A percentile compares a stretch with the other conserved stretches of the same genome.
Conservation (phyloP, 2,329 filamentous ascomycete genomes). For the Beauveria scarabaeidicola region DNA sequence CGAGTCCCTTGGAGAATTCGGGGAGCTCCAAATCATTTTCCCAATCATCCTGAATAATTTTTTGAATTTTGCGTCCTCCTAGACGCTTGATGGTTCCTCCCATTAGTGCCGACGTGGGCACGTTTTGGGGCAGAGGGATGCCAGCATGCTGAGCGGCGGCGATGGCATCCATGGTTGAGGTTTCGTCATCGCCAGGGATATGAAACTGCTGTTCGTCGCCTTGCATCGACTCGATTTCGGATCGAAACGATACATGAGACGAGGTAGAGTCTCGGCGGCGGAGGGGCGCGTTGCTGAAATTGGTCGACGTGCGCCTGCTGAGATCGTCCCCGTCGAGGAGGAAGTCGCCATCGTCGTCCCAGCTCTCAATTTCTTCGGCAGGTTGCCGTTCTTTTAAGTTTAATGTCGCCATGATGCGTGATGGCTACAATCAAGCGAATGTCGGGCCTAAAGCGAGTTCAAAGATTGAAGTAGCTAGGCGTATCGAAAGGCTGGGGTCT, state of each 20-base stretch:
- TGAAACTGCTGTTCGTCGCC: constrained; percentile 83
- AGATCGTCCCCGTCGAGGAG: constrained; percentile 61
- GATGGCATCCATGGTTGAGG: constrained; percentile 76
- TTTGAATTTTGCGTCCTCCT: constrained; percentile 64
- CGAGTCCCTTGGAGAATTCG: constrained; percentile 47
- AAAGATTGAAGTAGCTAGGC: constrained; percentile 7
- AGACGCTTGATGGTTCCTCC: constrained; percentile 90
- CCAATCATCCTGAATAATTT: constrained; percentile 72
- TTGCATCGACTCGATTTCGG: constrained; percentile 66
- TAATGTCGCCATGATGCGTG: constrained; percentile 42
- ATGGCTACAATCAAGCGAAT: neutral
- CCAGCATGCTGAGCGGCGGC: constrained; percentile 79
- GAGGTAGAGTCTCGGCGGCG: constrained; percentile 70
- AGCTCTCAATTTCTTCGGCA: constrained; percentile 60
- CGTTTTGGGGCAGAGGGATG: constrained; percentile 79
- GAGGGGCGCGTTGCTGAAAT: constrained; percentile 31
- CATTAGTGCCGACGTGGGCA: constrained; percentile 80
- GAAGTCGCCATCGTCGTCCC: constrained; percentile 66
- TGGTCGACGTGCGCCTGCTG: constrained; percentile 45
- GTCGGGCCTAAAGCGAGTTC: constrained; percentile 5
- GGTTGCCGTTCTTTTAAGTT: constrained; percentile 45
- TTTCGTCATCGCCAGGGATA: constrained; percentile 75
- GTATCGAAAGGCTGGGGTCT: constrained; percentile 2
- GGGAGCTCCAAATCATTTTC: constrained; percentile 69
- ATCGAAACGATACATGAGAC: constrained; percentile 72